Percentiles rank a stretch among this genome's conserved stretches.
phyloP scores from a whole-genome alignment of 352 stramenopile species.

The Pythium myriotylum region DNA sequence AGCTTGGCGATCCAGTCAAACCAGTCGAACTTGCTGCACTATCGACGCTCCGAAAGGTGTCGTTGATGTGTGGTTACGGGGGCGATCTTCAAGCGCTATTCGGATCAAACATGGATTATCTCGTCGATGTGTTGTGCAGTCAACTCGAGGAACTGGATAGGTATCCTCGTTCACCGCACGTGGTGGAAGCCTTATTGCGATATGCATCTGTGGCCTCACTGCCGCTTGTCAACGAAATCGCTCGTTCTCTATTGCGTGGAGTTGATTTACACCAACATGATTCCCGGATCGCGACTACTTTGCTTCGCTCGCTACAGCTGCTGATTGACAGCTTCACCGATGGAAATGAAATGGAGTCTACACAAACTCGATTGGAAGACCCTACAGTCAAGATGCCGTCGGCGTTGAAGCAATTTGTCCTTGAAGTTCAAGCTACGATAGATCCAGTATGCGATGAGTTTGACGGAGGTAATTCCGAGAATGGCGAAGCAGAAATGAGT shows the following conservation, averaged over 20 bases:
- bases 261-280: constrained; percentile 76
- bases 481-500: not conserved
- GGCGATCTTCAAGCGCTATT: constrained; percentile 59
- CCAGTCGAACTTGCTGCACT: constrained; percentile 74
- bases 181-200: constrained; percentile 70
- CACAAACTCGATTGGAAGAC: constrained; percentile 7
- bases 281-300: not conserved
- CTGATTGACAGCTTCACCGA: constrained; percentile 34
- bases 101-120: constrained; percentile 87
- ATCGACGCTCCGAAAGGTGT: constrained; percentile 68
- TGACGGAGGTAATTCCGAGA: no score
- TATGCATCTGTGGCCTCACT: constrained; percentile 69
- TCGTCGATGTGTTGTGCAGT: constrained; percentile 76
- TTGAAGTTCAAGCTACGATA: constrained; percentile 63
- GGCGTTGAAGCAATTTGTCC: constrained; percentile 53
- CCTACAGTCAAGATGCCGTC: constrained; percentile 14
- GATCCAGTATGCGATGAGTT: constrained; percentile 11
- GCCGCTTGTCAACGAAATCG: constrained; percentile 78
- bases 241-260: constrained; percentile 63
- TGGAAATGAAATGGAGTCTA: not conserved
- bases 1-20: constrained; percentile 59
- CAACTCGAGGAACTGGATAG: constrained; percentile 70
- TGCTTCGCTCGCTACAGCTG: constrained; percentile 48
- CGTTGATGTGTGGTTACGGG: constrained; percentile 55
- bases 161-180: constrained; percentile 74